A percentile compares a stretch with the other conserved stretches of the same genome.
phyloP scores from a whole-genome alignment of 805 yeast species.

The Metschnikowia similis region DNA sequence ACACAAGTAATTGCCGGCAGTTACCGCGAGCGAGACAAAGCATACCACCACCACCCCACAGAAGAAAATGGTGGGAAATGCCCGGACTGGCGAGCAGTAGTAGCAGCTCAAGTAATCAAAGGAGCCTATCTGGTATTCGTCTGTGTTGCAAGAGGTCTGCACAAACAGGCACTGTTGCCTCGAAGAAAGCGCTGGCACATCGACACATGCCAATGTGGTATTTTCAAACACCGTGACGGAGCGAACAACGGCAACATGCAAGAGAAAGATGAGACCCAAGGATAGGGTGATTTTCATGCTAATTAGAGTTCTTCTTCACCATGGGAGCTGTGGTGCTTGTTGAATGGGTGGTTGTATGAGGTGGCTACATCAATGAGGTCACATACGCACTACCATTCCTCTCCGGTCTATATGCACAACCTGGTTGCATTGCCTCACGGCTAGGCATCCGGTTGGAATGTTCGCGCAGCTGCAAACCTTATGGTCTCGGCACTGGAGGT shows the following conservation, averaged over 20 bases:
- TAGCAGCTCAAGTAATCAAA: constrained; percentile 35
- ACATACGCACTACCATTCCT: background rate
- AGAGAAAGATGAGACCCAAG: background rate
- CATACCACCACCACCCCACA: constrained; percentile 32
- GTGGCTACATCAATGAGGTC: background rate
- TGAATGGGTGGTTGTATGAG: background rate
- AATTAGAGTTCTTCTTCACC: background rate
- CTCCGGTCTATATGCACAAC: background rate
- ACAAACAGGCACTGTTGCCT: constrained; percentile 37
- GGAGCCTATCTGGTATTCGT: constrained; percentile 27
- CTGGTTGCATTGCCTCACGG: background rate
- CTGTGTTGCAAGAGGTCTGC: constrained; percentile 27
- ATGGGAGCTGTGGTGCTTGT: background rate
- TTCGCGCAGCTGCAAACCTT: background rate
- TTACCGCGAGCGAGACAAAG: constrained; percentile 64
- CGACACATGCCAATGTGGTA: constrained; percentile 9
- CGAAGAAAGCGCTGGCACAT: constrained; percentile 7
- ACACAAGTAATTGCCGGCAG: constrained; percentile 79
- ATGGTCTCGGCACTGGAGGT: too few relatives aligned
- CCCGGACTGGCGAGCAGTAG: constrained; percentile 22
- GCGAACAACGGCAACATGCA: background rate
- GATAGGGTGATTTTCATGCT: background rate
- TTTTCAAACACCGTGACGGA: constrained; percentile 3
- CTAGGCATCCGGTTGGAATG: background rate
- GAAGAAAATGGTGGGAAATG: constrained; percentile 16